Evolutionary conservation across 208 protist species (phyloP), one percentile per base, ranked within the genome.

Genomic region (Wallacemonas sp.): DNA sequence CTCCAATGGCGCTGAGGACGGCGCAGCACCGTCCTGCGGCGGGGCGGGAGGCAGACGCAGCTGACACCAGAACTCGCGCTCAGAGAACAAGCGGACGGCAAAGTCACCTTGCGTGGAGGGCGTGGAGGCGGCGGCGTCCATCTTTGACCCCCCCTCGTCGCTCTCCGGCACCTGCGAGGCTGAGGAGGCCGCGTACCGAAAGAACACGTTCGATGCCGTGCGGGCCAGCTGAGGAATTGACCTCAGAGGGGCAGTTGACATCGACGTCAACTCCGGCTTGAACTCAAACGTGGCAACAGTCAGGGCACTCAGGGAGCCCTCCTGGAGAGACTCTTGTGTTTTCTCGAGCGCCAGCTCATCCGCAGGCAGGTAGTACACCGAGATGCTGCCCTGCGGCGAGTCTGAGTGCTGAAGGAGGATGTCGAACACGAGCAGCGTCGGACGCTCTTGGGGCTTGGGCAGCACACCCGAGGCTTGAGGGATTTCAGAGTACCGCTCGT

Each of bases 21-120:
- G 17, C 44, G 17, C 46, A 24, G 34, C 27, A 22, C 46, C 70
- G 1, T 49, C 45, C 1, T 51, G 31, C 27, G 26, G 53, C 34
- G n/a, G n/a, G n/a, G 36, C 11, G 68, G 67, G 12, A 11, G 46
- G 36, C 27, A 88, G 9, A 4, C 22, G 64, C 21, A 88, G 36
- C 15, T 60, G 21, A 6, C 76, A 56, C n/a, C 79, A 70, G 59
- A 89, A 89, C 70, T 92, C 86, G 56, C 88, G 82, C 41, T 92
- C 86, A 6, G 73, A 83, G 55, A 92, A 76, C 54, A 86, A 78
- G 36, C 60, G 72, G 21, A 92, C 64, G 17, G 73, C 69, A 42
- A 83, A 76, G 39, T 45, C 63, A 11, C 84, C 84, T 5, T 70
- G 58, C 26, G 27, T 6, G 2, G 2, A 38, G 0, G 61, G 60